These are phyloP conservation scores for Filobasidium floriforme DNA, from an alignment of 768 basidiomycete genomes.

Conservation along the genomic window DNA sequence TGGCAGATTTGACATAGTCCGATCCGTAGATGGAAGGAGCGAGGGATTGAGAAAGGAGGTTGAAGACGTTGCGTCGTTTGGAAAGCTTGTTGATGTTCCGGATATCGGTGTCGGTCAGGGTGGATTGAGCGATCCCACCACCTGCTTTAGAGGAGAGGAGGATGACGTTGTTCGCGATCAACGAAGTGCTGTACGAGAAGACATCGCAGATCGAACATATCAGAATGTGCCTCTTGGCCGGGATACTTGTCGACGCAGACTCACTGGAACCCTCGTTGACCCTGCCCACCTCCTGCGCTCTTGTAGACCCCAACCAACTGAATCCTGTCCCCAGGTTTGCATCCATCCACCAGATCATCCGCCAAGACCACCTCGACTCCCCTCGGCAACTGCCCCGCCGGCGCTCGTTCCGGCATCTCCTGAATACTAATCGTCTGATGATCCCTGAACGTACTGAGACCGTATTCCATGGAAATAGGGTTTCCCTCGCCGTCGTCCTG, in stretches of 20 bases:
- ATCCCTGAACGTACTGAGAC: slow-evolving; percentile 82
- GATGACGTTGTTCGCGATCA: slow-evolving; percentile 91
- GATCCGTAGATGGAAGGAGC: slow-evolving; percentile 97
- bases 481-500: slow-evolving; percentile 86
- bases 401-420: slow-evolving; percentile 98
- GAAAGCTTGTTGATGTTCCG: slow-evolving; percentile 89
- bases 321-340: slow-evolving; percentile 95
- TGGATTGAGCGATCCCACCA: slow-evolving; percentile 86
- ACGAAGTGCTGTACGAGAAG: slow-evolving; percentile 62
- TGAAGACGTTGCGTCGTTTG: slow-evolving; percentile 78
- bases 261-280: slow-evolving; percentile 83
- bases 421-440: slow-evolving; percentile 97
- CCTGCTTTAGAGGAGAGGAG: slow-evolving; percentile 89
- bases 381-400: slow-evolving; percentile 89
- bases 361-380: slow-evolving; percentile 94
- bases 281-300: slow-evolving; percentile 81
- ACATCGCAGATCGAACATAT: slow-evolving; percentile 9
- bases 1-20: slow-evolving; percentile 88
- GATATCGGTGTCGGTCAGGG: slow-evolving; percentile 86
- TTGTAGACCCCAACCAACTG: slow-evolving; percentile 93
- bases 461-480: slow-evolving; percentile 82
- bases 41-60: slow-evolving; percentile 81
- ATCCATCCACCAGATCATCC: slow-evolving; percentile 92
- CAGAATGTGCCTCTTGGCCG: slow-evolving; percentile 10
- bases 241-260: slow-evolving; percentile 34